Evolutionary conservation across 129 eudicot species (phyloP), one percentile per base, ranked within the genome.

Genomic region (Arctium lappa): DNA sequence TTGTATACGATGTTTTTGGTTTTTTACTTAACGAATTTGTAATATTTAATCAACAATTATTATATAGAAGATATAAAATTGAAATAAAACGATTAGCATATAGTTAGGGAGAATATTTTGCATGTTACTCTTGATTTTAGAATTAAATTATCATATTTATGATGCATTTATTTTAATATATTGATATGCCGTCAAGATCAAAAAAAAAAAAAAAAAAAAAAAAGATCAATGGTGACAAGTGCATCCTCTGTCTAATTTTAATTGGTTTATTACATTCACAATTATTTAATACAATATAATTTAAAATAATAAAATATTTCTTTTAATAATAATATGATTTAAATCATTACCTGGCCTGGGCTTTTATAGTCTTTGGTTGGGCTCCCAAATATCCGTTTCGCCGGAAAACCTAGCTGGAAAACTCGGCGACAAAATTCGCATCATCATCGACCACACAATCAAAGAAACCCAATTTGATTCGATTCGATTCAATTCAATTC

Each of bases 341-440:
- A 48, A 48, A 48, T 38, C 2, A 11, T 60, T 60, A 60, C n/a
- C 62, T 50, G 62, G 5, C 29, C 7, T 80, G 83, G 76, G 83
- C 83, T 80, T 62, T 80, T 46, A 69, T 70, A 80, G 15, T 12
- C 78, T 56, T 22, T 72, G 79, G 39, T 81, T 53, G 84, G 79
- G 75, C 80, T 82, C 80, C 68, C 37, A n/a, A 65, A 18, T 22
- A 80, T 53, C 50, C 86, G 5, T 76, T 69, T 69, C 50, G 73
- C 82, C 82, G 77, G 78, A 65, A 77, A 77, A 83, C 86, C 82
- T 83, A 77, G 63, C 78, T 70, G 68, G 44, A 77, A 36, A 77
- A 30, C 16, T 30, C 74, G 34, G 44, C 1, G 8, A 69, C 81
- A 48, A 34, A 69, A 0, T 75, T 68, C 73, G 12, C 50, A 69